Evolutionary conservation across 2,329 filamentous ascomycete species (phyloP).

Genomic region (Penicillium capsulatum): DNA sequence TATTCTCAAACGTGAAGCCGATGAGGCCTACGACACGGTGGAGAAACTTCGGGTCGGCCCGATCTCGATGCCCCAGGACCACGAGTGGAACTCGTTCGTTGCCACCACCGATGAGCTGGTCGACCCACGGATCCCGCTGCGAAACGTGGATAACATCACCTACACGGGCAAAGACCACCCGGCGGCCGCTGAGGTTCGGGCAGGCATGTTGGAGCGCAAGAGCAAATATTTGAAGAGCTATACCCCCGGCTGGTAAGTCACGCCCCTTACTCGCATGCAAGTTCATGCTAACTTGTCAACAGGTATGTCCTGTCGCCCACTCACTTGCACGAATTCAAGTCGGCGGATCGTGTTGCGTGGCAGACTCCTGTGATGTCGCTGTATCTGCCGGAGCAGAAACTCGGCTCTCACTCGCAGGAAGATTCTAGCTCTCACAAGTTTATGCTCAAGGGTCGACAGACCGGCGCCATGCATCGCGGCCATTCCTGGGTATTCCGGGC

Average conservation of each 20-base stretch:
- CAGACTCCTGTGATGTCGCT: constrained; percentile 94
- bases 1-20: constrained; percentile 86
- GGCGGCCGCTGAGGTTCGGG: constrained; percentile 76
- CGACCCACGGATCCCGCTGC: constrained; percentile 73
- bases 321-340: constrained; percentile 97
- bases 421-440: constrained; percentile 93
- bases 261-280: neutral
- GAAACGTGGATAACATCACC: constrained; percentile 74
- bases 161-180: constrained; percentile 89
- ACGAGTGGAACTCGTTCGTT: constrained; percentile 84
- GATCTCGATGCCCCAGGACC: constrained; percentile 87
- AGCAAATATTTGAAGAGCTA: constrained; percentile 99
- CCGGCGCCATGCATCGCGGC: constrained; percentile 81
- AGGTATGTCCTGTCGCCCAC: constrained; percentile 96
- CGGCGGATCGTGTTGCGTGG: constrained; percentile 77
- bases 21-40: constrained; percentile 70
- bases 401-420: constrained; percentile 82
- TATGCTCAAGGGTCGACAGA: constrained; percentile 92
- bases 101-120: constrained; percentile 79
- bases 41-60: constrained; percentile 80
- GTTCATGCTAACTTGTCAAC: constrained; percentile 11
- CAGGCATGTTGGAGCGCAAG: constrained; percentile 91
- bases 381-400: constrained; percentile 88
- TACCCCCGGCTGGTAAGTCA: constrained; percentile 82
- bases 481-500: constrained; percentile 66